Percentiles rank a stretch among this genome's conserved stretches.
phyloP scores from a whole-genome alignment of 768 basidiomycete genomes.

The Suillus decipiens region DNA sequence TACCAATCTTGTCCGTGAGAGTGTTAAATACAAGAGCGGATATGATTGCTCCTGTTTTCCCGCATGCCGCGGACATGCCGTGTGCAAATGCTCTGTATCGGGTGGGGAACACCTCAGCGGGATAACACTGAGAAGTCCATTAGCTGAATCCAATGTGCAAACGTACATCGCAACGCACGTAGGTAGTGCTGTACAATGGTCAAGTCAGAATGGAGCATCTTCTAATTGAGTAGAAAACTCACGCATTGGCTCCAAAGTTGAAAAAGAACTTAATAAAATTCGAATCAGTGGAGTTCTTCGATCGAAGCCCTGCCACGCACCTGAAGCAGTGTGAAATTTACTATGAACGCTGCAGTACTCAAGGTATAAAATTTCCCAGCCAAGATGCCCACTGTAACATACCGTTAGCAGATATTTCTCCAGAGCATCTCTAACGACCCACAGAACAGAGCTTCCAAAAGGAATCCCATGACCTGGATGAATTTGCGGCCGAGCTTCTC shows the following conservation, averaged over 20 bases:
- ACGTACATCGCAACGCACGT: constrained; percentile 35
- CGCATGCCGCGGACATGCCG: constrained; percentile 71
- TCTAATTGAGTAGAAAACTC: constrained; percentile 19
- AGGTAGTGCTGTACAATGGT: constrained; percentile 45
- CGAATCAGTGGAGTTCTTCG: neutral
- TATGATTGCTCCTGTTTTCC: constrained; percentile 78
- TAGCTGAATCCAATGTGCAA: neutral
- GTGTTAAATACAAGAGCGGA: constrained; percentile 73
- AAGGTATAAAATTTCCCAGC: constrained; percentile 64
- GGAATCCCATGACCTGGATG: constrained; percentile 78
- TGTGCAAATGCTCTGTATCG: constrained; percentile 73
- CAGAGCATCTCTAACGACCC: constrained; percentile 21
- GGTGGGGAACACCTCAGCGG: constrained; percentile 81
- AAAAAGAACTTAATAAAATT: constrained; percentile 60
- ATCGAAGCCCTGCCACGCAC: constrained; percentile 22
- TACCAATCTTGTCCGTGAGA: constrained; percentile 61
- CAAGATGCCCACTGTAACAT: constrained; percentile 57
- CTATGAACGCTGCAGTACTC: constrained; percentile 62
- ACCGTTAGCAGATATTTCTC: neutral
- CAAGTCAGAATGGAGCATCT: neutral
- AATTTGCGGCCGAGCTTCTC: constrained; percentile 73
- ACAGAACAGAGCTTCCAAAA: constrained; percentile 70
- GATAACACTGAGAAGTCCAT: constrained; percentile 51
- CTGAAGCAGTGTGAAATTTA: constrained; percentile 71
- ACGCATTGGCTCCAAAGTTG: constrained; percentile 79